phyloP scores from a whole-genome alignment of 805 yeast genomes.

The Zygosaccharomyces kombuchaensis region DNA sequence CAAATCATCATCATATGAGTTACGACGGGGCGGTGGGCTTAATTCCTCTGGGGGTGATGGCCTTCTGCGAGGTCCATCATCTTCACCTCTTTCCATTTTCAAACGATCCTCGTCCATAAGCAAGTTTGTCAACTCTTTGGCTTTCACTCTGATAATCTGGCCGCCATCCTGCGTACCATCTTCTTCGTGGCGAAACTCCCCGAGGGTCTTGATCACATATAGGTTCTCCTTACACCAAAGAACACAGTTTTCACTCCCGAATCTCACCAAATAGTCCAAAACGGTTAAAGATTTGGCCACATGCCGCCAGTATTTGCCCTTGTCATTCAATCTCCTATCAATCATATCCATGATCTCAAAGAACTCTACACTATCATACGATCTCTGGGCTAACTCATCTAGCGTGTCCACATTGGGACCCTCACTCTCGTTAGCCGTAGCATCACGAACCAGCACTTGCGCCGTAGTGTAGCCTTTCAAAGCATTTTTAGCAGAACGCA shows the following conservation, averaged over 20 bases:
- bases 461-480: constrained; percentile 80
- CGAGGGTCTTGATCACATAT: constrained; percentile 80
- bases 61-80: constrained; percentile 35
- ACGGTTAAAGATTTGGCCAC: constrained; percentile 85
- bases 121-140: constrained; percentile 75
- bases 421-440: constrained; percentile 80
- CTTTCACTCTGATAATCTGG: constrained; percentile 78
- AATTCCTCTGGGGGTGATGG: constrained; percentile 19
- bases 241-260: constrained; percentile 84
- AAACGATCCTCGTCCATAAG: constrained; percentile 78
- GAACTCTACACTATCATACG: constrained; percentile 68
- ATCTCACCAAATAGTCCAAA: constrained; percentile 76
- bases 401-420: constrained; percentile 79
- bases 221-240: constrained; percentile 87
- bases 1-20: constrained; percentile 67
- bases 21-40: constrained; percentile 20
- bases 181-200: constrained; percentile 82
- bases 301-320: constrained; percentile 96
- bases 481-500: constrained; percentile 74
- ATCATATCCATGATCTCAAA: constrained; percentile 90
- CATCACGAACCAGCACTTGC: constrained; percentile 84
- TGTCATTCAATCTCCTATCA: constrained; percentile 85
- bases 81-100: constrained; percentile 56
- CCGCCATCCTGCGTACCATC: constrained; percentile 81
- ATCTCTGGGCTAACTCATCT: constrained; percentile 75